Base-by-base conservation (phyloP, 1,284 basidiomycete species). In the Pholiota adiposa region DNA sequence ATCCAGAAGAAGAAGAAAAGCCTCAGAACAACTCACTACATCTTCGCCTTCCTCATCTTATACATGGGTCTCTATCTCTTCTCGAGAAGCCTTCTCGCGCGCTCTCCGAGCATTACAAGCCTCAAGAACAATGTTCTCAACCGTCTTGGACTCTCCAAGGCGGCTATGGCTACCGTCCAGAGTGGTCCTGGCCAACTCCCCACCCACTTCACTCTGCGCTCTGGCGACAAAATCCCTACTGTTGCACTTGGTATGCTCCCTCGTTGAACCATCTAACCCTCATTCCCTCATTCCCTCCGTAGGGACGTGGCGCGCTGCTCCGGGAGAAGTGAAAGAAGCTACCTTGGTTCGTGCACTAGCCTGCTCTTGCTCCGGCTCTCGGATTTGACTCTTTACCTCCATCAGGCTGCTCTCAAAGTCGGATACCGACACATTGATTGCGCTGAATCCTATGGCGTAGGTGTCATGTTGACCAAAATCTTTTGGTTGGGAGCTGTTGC, bases 401-500 rank as follows among this genome's bases (percentile, higher is more conserved):
- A 25, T 55, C 48, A 84, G 79, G 76, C 80, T 6, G 88, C 87
- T 3, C 70, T 89, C 59, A 74, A 78, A 25, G 72, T 79, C 6
- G 87, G 89, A 0, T 92, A 90, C 70, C 80, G 86, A 61, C 90
- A 93, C 72, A 88, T 94, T 56, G 92, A 94, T 69, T 87, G 83
- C 36, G 92, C 90, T 34, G 88, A 86, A 82, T 80, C 83, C 50
- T 93, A 92, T 67, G 69, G 80, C 43, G 85, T 84, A 65, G 27
- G 75, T 66, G 2, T 12, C 9, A 40, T 11, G 18, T 18, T 51
- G n/a, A 34, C 44, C n/a, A 14, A 25, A 14, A 16, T 48, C 44
- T n/a, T 29, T 16, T 48, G 19, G 5, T 33, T n/a, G 12, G 11
- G 4, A n/a, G 25, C 19, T 29, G 23, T 29, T 41, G 29, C 31